Base-by-base conservation (phyloP, 2,329 filamentous ascomycete genomes). In the Claviceps monticola region DNA sequence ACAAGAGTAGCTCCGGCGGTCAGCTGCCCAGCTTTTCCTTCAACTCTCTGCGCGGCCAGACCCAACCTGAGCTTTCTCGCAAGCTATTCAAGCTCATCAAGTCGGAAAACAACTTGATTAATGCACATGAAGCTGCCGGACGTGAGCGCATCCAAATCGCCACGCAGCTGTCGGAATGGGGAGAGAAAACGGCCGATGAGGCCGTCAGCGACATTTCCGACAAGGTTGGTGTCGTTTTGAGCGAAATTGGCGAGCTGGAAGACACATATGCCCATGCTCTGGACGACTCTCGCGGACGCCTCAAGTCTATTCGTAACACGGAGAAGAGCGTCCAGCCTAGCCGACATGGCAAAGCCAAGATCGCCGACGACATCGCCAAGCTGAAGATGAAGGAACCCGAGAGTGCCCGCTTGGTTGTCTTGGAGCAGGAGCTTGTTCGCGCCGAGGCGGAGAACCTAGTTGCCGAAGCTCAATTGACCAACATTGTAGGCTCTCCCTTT, bases 391-490 rank as follows among this genome's bases (percentile, higher is more conserved):
- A 93, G 73, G 93, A 97, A 69, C 89, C 90, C 6, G 80, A 86
- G 64, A 94, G 84, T 63, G 76, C 86, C 34, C 86, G 82, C 65
- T 73, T 97, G 51, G 82, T 88, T 38, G 84, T 84, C 21, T 76
- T 97, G 51, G 93, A 98, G 74, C 93, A 98, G 73, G 93, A 97
- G 74, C 82, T 98, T 50, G 90, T 98, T 50, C 79, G 93, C 58
- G 90, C 91, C 23, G 93, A 98, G 74, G 93, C 93, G 3, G 90
- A 97, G 74, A 94, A 88, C 62, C 71, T 98, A 54, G 93, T 98
- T 48, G 93, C 93, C 1, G 93, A 98, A 71, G 93, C 93, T 21
- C 93, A 98, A 69, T 75, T 98, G 66, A 91, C 86, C 63, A 98
- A 98, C 67, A 82, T 95, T 59, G 88, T 94, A 73, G 55, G 84